Conservation (phyloP, 2,329 filamentous ascomycete genomes). For the Colletotrichum caudatum region DNA sequence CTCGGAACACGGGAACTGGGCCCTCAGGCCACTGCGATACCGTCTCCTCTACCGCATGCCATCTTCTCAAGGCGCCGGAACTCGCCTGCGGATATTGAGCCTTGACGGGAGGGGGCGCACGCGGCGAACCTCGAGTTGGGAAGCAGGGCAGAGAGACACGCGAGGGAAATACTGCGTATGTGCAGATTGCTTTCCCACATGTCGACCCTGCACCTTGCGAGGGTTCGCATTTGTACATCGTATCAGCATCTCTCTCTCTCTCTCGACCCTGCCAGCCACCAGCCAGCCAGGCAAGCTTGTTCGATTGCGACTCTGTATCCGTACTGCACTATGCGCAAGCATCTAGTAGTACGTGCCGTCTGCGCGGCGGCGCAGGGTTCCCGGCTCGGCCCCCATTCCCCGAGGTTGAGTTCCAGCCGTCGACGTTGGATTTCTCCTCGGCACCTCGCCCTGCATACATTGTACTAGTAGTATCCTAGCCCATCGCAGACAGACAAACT, state of each 20-base stretch:
- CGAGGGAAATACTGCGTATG: constrained; percentile 1
- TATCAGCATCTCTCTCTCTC: too few relatives aligned
- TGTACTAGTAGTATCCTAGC: neutral
- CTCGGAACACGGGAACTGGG: constrained; percentile 1
- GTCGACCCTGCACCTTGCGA: neutral
- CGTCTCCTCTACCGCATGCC: neutral
- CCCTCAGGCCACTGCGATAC: constrained; percentile 6
- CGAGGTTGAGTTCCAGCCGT: constrained; percentile 15
- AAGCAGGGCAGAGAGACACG: neutral
- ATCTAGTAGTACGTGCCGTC: too few relatives aligned
- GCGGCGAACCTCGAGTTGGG: too few relatives aligned
- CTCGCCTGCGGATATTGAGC: neutral
- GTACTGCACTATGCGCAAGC: too few relatives aligned
- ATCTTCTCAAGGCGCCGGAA: neutral
- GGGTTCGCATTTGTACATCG: too few relatives aligned
- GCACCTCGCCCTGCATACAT: neutral
- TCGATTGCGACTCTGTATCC: neutral
- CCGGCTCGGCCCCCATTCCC: constrained; percentile 3
- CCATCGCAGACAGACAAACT: neutral
- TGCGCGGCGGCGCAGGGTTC: neutral
- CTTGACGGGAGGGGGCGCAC: neutral
- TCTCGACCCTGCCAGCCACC: neutral
- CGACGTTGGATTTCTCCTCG: constrained; percentile 10
- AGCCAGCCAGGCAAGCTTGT: neutral
- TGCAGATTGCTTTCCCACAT: neutral